Evolutionary conservation across 2,329 filamentous ascomycete genomes (phyloP), one percentile per base, ranked within the genome.

Genomic region (Plenodomus biglobosus): DNA sequence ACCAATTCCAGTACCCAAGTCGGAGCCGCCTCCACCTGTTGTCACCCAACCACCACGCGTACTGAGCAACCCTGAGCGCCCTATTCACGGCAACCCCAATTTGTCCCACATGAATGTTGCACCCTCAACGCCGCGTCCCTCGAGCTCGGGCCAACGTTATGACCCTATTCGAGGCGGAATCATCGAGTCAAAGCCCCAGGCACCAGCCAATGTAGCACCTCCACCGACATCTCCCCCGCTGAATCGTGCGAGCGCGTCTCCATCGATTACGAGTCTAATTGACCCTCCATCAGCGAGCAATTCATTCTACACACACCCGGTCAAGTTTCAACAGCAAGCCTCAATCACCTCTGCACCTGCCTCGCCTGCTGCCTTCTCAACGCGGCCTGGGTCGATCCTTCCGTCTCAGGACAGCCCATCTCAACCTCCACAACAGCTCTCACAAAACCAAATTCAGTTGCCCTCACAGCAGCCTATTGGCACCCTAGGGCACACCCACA

Each of bases 201-300:
- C 42, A 58, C 69, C 56, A 50, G 76, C 75, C 55, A 77, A 68
- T 53, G 35, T 36, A 15, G 75, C 74, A 20, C 70, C 77, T 17
- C 70, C 77, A 17, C 68, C 75, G n/a, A 73, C 75, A 46, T 73
- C 73, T n/a, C 75, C 76, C 7, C 81, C 71, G 66, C 64, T 81
- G 44, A 86, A 87, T 71, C 84, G 87, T 45, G 87, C 89, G n/a
- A 92, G 88, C 67, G 88, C 88, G 34, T 96, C 92, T 3, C 92
- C 92, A 1, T 92, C 92, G 2, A 96, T 96, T 59, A 87, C 90
- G 5, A 95, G 90, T 72, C 80, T 96, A 48, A 89, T 96, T 42
- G 90, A 96, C 59, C 87, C 86, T 27, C 81, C 81, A 2, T 70
- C 62, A 44, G 65, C 70, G 60, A 65, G 58, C 64, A 71, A 71